Conservation (phyloP, 768 basidiomycete genomes). For the Tulasnella sp. region DNA sequence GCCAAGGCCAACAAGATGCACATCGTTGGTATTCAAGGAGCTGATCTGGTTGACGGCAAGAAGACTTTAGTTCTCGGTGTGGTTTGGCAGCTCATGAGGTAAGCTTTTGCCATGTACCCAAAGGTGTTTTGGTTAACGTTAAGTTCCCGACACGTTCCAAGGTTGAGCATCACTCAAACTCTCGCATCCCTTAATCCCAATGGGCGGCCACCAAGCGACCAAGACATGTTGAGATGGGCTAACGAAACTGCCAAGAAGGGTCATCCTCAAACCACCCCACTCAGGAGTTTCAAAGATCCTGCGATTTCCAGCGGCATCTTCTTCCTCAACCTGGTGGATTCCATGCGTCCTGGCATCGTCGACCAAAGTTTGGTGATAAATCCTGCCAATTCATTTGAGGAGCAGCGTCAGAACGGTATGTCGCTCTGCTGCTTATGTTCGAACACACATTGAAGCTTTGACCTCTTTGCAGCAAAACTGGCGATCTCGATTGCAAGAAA, state of each 20-base stretch:
- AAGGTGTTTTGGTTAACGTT: neutral
- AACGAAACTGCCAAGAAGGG: slow-evolving; percentile 68
- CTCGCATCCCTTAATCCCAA: slow-evolving; percentile 58
- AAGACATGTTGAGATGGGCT: slow-evolving; percentile 93
- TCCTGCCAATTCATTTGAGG: slow-evolving; percentile 67
- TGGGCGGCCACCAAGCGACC: slow-evolving; percentile 81
- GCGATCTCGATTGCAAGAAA: slow-evolving; percentile 99
- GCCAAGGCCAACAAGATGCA: slow-evolving; percentile 90
- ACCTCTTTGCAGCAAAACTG: slow-evolving; percentile 66
- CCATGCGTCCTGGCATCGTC: slow-evolving; percentile 88
- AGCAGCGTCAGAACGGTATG: slow-evolving; percentile 85
- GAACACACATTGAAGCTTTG: neutral
- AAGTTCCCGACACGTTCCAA: slow-evolving; percentile 16
- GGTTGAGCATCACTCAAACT: slow-evolving; percentile 83
- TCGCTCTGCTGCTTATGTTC: slow-evolving; percentile 7
- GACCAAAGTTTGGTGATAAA: slow-evolving; percentile 70
- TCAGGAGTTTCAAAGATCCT: slow-evolving; percentile 93
- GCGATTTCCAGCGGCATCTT: slow-evolving; percentile 80
- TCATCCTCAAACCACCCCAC: slow-evolving; percentile 50
- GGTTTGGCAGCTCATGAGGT: slow-evolving; percentile 98
- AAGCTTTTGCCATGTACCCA: slow-evolving; percentile 24
- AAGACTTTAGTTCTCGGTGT: slow-evolving; percentile 91
- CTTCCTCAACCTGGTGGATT: slow-evolving; percentile 88
- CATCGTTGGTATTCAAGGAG: slow-evolving; percentile 93
- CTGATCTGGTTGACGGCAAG: slow-evolving; percentile 91